phyloP scores from a whole-genome alignment of 2,329 filamentous ascomycete species.

The Penicillium crustosum region DNA sequence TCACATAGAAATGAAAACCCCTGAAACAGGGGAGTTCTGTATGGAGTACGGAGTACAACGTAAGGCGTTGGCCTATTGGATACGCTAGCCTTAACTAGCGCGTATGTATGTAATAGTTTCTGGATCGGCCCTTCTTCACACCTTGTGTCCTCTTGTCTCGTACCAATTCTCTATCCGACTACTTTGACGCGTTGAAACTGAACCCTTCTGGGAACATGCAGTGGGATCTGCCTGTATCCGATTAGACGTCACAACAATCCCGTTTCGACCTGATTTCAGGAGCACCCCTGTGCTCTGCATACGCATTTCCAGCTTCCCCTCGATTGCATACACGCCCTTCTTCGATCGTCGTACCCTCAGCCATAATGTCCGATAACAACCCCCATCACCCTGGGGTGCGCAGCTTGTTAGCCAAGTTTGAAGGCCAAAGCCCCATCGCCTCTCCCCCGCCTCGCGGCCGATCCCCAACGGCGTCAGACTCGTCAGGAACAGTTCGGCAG shows the following conservation, averaged over 20 bases:
- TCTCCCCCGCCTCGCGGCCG: slow-evolving; percentile 69
- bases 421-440: slow-evolving; percentile 60
- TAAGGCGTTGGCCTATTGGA: slow-evolving; percentile 7
- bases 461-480: slow-evolving; percentile 57
- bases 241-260: slow-evolving; percentile 5
- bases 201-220: slow-evolving; percentile 6
- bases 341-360: slow-evolving; percentile 7
- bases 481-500: slow-evolving; percentile 52
- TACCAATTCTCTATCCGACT: background rate
- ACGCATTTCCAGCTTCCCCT: slow-evolving; percentile 10
- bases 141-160: slow-evolving; percentile 1
- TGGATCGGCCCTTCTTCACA: slow-evolving; percentile 7
- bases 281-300: slow-evolving; percentile 9
- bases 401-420: slow-evolving; percentile 78
- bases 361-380: slow-evolving; percentile 26
- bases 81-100: slow-evolving; percentile 12
- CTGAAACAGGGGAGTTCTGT: slow-evolving; percentile 2
- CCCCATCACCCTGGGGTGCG: slow-evolving; percentile 55
- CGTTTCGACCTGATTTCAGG: background rate
- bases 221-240: slow-evolving; percentile 12
- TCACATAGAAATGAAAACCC: slow-evolving; percentile 7
- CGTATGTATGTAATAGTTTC: slow-evolving; percentile 16
- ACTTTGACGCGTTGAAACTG: slow-evolving; percentile 1
- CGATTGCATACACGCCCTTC: slow-evolving; percentile 19
- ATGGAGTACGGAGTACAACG: background rate